Conservation (phyloP, 2,329 filamentous ascomycete genomes). For the Clonostachys byssicola region DNA sequence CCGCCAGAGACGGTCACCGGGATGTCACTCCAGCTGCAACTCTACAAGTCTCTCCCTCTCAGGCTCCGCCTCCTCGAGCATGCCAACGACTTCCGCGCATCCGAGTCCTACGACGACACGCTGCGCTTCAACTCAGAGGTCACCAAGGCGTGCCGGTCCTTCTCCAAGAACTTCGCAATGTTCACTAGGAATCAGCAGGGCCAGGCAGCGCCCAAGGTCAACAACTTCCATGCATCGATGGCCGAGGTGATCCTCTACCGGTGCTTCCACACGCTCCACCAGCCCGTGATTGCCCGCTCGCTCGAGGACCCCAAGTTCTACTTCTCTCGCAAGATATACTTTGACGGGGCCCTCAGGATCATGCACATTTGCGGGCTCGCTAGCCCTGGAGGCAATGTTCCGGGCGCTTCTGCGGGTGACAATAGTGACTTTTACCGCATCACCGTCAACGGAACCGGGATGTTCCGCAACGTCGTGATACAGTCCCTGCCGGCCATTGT, state of each 20-base stretch:
- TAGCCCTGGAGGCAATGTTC: constrained; percentile 8
- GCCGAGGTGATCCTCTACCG: constrained; percentile 38
- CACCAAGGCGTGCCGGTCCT: constrained; percentile 25
- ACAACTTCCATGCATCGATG: constrained; percentile 33
- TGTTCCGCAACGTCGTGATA: constrained; percentile 33
- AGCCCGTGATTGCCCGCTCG: constrained; percentile 38
- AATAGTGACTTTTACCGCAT: constrained; percentile 27
- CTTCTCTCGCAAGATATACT: constrained; percentile 46
- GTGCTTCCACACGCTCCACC: constrained; percentile 49
- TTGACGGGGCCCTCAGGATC: constrained; percentile 34
- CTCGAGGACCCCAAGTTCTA: constrained; percentile 42
- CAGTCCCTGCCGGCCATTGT: constrained; percentile 35
- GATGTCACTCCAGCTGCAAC: constrained; percentile 42
- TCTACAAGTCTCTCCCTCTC: constrained; percentile 34
- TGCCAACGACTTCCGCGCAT: constrained; percentile 38
- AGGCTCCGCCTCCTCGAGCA: constrained; percentile 38
- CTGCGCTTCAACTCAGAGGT: constrained; percentile 40
- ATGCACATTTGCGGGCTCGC: constrained; percentile 22
- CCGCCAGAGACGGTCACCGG: constrained; percentile 30
- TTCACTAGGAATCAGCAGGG: constrained; percentile 23
- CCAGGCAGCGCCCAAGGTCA: constrained; percentile 10
- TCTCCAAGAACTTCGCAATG: constrained; percentile 23
- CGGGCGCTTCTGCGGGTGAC: constrained; percentile 4
- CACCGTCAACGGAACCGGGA: constrained; percentile 30
- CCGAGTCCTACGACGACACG: constrained; percentile 40